Conservation (phyloP, 202 grass and related monocot species). For the Hordeum pubiflorum region DNA sequence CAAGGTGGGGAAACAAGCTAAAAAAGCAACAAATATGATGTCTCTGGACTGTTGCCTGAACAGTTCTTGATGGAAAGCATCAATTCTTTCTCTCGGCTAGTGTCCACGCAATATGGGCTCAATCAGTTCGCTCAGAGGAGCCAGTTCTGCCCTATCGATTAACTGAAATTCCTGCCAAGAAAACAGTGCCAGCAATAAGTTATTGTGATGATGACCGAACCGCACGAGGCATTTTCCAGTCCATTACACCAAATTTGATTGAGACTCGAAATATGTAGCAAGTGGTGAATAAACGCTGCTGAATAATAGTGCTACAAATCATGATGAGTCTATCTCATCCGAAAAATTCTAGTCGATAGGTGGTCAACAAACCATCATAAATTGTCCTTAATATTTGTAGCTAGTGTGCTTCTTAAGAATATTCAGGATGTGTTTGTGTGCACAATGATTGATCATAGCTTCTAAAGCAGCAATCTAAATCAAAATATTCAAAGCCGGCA, state of each 20-base stretch:
- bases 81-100: not conserved
- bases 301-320: not conserved
- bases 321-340: not conserved
- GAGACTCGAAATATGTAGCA: too few species aligned
- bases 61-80: not conserved
- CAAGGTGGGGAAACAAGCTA: not conserved
- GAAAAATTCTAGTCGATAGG: not conserved
- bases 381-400: not conserved
- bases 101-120: constrained; percentile 54
- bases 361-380: not conserved
- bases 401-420: not conserved
- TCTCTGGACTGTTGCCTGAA: not conserved
- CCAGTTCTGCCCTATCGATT: constrained; percentile 68
- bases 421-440: constrained; percentile 10
- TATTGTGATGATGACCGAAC: not conserved
- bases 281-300: too few species aligned
- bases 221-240: too few species aligned
- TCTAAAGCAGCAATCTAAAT: constrained; percentile 17
- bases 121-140: constrained; percentile 66
- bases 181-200: not conserved
- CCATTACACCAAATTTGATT: too few species aligned
- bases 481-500: not conserved
- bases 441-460: constrained; percentile 27
- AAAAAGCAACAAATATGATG: not conserved
- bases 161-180: constrained; percentile 64